Base-by-base conservation (phyloP, 148 eudicot genomes). In the Vaccinium darrowii region DNA sequence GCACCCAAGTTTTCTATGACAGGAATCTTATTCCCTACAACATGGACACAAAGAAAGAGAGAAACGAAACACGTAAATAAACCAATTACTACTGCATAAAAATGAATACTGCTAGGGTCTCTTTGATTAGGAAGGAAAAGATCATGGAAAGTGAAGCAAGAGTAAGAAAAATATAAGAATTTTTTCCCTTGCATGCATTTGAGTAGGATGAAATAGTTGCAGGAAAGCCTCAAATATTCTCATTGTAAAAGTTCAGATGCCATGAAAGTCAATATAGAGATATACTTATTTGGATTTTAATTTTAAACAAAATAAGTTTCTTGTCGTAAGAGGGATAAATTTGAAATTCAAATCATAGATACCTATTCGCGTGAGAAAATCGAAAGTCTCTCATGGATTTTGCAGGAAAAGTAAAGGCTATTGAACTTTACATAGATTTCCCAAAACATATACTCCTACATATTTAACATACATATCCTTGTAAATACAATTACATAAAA, bases 1-100 rank as follows among this genome's bases (percentile, higher is more conserved):
- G 94, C 98, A 79, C 98, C 98, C 85, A 96, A 79, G 83, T 96
- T 96, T 87, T 96, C 98, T 57, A 96, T 90, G 21, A 92, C 98
- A 71, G 98, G 88, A 84, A 96, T 94, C 91, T 96, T 96, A 82
- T 96, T 96, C 19, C 99, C 99, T 96, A 85, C 21, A 82, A 47
- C 11, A 76, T 85, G 8, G 85, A 19, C 3, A 76, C 25, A 25
- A 58, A 84, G 81, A 7, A 6, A 49, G 39, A 69, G 39, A 67
- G 30, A 39, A 1, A 19, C 67, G 16, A 52, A 49, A 19, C n/a
- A 0, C 18, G 15, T 65, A 36, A 57, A 56, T 27, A 80, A 73
- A 39, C 39, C 1, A 80, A 58, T 4, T 6, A 39, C 39, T 9
- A 80, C 11, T 19, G 71, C 51, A 78, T 3, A 36, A 19, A n/a